Evolutionary conservation across 1,284 basidiomycete genomes (phyloP).

Genomic region (Leccinum insigne): DNA sequence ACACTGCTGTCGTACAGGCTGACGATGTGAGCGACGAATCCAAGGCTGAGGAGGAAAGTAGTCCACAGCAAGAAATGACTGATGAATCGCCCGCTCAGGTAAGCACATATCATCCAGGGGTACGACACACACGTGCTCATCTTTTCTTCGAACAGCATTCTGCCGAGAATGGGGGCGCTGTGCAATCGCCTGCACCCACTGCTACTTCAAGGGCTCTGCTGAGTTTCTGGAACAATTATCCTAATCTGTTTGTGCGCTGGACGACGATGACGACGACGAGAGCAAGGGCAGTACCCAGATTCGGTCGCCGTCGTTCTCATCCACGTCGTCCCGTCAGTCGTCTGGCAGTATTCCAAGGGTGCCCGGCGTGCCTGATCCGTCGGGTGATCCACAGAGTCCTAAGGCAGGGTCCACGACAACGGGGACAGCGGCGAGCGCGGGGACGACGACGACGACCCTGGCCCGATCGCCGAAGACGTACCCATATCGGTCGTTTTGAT

Average conservation of each 20-base stretch:
- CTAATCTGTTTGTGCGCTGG: constrained; percentile 42
- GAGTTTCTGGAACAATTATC: constrained; percentile 47
- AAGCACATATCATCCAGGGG: neutral
- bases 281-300: constrained; percentile 12
- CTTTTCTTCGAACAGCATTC: constrained; percentile 19
- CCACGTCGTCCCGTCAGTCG: constrained; percentile 25
- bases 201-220: constrained; percentile 35
- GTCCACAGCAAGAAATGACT: constrained; percentile 19
- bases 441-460: neutral
- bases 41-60: constrained; percentile 34
- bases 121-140: neutral
- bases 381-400: constrained; percentile 14
- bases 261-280: constrained; percentile 19
- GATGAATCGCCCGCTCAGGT: constrained; percentile 24
- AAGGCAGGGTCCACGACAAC: neutral
- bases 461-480: constrained; percentile 27
- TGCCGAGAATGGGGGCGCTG: constrained; percentile 28
- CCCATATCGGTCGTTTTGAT: constrained; percentile 66
- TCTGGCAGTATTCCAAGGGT: constrained; percentile 22
- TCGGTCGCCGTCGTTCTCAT: constrained; percentile 21
- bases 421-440: neutral
- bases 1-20: constrained; percentile 19
- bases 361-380: constrained; percentile 20
- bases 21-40: constrained; percentile 29
- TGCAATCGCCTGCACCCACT: constrained; percentile 15